Base-by-base conservation (phyloP, 768 basidiomycete species). In the Mycena crocata region DNA sequence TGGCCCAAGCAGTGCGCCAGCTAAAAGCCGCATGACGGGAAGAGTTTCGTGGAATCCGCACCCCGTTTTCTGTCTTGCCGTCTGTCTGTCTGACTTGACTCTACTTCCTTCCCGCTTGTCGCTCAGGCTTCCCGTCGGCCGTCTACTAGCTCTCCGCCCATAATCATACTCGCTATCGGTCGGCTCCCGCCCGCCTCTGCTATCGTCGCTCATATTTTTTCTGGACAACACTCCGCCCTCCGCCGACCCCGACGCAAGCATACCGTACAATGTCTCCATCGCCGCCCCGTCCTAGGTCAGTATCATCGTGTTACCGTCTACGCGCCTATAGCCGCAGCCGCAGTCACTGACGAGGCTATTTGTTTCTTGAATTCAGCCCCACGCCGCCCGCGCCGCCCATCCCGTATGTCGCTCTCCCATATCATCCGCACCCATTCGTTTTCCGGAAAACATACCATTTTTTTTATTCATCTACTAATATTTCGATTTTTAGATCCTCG, bases 1-100 rank as follows among this genome's bases (percentile, higher is more conserved):
- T n/a, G 30, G 5, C 34, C 31, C 39, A 50, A 44, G 14, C 28
- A 62, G 13, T 34, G 51, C 34, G 50, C 60, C 64, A 66, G 64
- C 64, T 66, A 66, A 66, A 66, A 67, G 66, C 66, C 66, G 66
- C 66, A 61, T 56, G 49, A 56, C 42, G 45, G 23, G 23, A n/a
- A n/a, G n/a, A n/a, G 31, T 24, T 52, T 31, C n/a, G n/a, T n/a
- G n/a, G n/a, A n/a, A n/a, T 32, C 55, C 19, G 39, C 55, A 14
- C 55, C 55, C 46, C 55, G 34, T 35, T 60, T 54, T 32, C 32
- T 31, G 50, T 57, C 30, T 60, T 54, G 23, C 32, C 23, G 50
- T 57, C 48, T 49, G 46, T 49, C 45, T 37, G 39, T 57, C 31
- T 44, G 10, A 30, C 56, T 35, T 31, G 24, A 13, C 28, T 35